Evolutionary conservation across 352 stramenopile species (phyloP), one percentile per base, ranked within the genome.

Genomic region (Phytopythium helicoides): DNA sequence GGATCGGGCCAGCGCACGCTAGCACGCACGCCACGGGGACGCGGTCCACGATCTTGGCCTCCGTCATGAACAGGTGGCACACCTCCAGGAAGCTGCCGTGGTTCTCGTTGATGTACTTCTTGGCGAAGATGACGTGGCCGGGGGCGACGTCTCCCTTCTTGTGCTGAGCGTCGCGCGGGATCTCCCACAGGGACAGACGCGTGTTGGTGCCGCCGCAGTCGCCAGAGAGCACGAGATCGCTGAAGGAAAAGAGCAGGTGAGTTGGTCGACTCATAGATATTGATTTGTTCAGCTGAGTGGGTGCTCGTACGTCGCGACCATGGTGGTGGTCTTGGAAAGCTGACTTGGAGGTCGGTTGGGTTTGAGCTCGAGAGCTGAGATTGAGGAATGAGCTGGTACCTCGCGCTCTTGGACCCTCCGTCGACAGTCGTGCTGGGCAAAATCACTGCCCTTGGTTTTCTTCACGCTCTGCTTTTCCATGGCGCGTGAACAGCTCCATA

Each of bases 201-300:
- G 90, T 97, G 75, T 98, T 99, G 54, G 97, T 99, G 58, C 97
- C 97, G 58, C 97, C 97, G 56, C 98, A 97, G 76, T 99, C 97
- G 47, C 92, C 97, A 9, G 81, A 92, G 34, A 94, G 86, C 47
- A 94, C 84, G 19, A 93, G 63, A 58, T 93, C 81, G 48, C 77
- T 72, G 34, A 5, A 33, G 28, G n/a, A n/a, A n/a, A n/a, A n/a
- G n/a, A n/a, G n/a, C n/a, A n/a, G n/a, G n/a, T n/a, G n/a, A n/a
- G n/a, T n/a, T n/a, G n/a, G n/a, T n/a, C n/a, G n/a, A n/a, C n/a
- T n/a, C n/a, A n/a, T n/a, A n/a, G n/a, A n/a, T n/a, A n/a, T n/a
- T n/a, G n/a, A n/a, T n/a, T 18, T 11, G 14, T 9, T 28, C 38
- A 10, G 10, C 22, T 11, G n/a, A n/a, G n/a, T n/a, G n/a, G n/a